Base-by-base conservation (phyloP, 805 yeast species). In the Sugiyamaella boreocaroliniensis region DNA sequence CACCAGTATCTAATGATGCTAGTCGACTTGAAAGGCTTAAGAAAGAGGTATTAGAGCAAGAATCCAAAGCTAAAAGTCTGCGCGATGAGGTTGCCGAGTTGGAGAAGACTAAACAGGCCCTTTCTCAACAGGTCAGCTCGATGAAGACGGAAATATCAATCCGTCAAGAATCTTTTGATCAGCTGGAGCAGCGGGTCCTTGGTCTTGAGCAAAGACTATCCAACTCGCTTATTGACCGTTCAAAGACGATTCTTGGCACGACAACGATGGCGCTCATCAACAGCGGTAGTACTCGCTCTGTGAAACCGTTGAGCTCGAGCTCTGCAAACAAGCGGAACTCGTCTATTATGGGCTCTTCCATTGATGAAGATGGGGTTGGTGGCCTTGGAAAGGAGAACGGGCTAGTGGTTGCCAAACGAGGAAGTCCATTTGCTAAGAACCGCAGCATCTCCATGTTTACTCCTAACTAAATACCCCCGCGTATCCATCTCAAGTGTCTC, bases 181-280 rank as follows among this genome's bases (percentile, higher is more conserved):
- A 53, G 12, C 55, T 73, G 9, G 65, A 65, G 34, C 49, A 56
- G 3, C 66, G 68, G 64, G 34, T 45, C 11, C 22, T 58, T 55
- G 9, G 49, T 40, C 9, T 58, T 70, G 32, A 59, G 64, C 51
- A 53, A 2, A 60, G 62, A 45, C 51, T 70, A 37, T 49, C 59
- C 20, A 56, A 63, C 8, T 40, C 68, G 34, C 58, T 62, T 15
- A 43, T 65, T 2, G 71, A 68, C 2, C 64, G 66, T 45, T 59
- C 70, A 15, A 60, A 63, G 48, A 55, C 65, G 6, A 63, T 71
- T 40, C 54, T 64, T 19, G 63, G 64, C 19, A 58, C 65, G 7
- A 54, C 63, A 2, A 55, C 65, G 15, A 50, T 62, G 54, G 59
- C 65, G 6, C 49, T 62, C 20, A 60, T 62, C 32, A 56, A 56